These are phyloP conservation scores for Ophiostoma piceae DNA, from an alignment of 2,329 filamentous ascomycete genomes.

Conservation along the genomic window DNA sequence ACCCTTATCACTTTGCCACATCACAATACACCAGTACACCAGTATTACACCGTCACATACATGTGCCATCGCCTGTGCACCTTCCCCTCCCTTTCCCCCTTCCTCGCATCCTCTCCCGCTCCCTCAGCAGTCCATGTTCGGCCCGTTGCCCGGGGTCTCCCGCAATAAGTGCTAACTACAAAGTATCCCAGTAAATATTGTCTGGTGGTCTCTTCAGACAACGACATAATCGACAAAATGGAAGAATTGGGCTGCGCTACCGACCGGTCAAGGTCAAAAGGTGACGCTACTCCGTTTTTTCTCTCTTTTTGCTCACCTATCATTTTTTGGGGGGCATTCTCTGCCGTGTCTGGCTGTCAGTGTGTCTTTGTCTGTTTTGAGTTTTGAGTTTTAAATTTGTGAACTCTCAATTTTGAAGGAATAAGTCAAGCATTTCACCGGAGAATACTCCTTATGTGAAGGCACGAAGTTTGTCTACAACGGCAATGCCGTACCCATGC, in stretches of 20 bases:
- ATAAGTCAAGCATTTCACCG: not conserved
- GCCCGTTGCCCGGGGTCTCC: conserved; percentile 8
- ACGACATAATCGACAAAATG: not conserved
- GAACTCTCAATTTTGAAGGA: not conserved
- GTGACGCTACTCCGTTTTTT: conserved; percentile 1
- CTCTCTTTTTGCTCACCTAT: conserved; percentile 1
- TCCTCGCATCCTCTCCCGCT: conserved; percentile 3
- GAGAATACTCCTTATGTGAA: not conserved
- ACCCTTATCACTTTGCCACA: not conserved
- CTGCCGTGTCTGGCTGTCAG: not conserved
- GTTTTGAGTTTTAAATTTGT: not conserved
- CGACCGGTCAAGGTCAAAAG: conserved; percentile 8
- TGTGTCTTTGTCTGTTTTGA: not conserved
- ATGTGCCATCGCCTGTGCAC: not conserved
- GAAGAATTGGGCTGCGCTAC: not conserved
- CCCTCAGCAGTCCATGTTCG: not conserved
- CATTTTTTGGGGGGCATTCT: not conserved
- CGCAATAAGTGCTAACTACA: not conserved
- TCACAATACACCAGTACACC: not conserved
- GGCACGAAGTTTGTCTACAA: not conserved
- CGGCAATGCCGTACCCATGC: not conserved
- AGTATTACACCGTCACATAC: not conserved
- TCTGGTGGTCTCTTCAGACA: not conserved
- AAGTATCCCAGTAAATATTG: not conserved
- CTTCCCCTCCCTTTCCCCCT: not conserved